phyloP scores from a whole-genome alignment of 345 rosid genomes.

The Conringia planisiliqua region DNA sequence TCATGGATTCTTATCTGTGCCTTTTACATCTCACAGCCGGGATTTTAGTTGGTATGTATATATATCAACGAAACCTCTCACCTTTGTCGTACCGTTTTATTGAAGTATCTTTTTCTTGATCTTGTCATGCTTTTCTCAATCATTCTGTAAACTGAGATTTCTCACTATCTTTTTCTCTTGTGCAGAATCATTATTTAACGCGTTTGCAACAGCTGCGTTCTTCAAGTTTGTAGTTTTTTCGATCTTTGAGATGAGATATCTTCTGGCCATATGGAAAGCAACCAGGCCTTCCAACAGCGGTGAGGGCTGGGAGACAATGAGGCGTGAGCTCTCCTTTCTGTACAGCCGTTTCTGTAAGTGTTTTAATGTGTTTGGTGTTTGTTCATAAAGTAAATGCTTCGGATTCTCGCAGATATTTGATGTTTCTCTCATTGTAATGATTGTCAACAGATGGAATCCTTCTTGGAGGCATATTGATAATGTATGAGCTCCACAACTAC shows the following conservation, averaged over 20 bases:
- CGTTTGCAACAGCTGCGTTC: slow-evolving; percentile 98
- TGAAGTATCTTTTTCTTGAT: neutral
- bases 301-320: slow-evolving; percentile 98
- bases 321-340: slow-evolving; percentile 89
- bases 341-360: slow-evolving; percentile 98
- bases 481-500: slow-evolving; percentile 88
- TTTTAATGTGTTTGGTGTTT: neutral
- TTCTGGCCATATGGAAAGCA: slow-evolving; percentile 97
- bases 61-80: neutral
- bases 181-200: slow-evolving; percentile 94
- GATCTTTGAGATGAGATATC: slow-evolving; percentile 98
- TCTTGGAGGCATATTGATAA: slow-evolving; percentile 90
- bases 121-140: neutral
- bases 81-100: neutral
- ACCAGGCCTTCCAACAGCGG: slow-evolving; percentile 81
- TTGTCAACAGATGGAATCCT: slow-evolving; percentile 84
- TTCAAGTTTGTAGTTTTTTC: slow-evolving; percentile 99
- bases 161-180: neutral
- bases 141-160: neutral
- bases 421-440: slow-evolving; percentile 14
- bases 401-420: slow-evolving; percentile 1
- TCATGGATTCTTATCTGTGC: slow-evolving; percentile 98
- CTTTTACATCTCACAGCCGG: slow-evolving; percentile 95
- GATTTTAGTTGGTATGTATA: slow-evolving; percentile 87
- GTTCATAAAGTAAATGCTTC: neutral